Conservation (phyloP, 176 grass and related monocot genomes). For the Poa pratensis region DNA sequence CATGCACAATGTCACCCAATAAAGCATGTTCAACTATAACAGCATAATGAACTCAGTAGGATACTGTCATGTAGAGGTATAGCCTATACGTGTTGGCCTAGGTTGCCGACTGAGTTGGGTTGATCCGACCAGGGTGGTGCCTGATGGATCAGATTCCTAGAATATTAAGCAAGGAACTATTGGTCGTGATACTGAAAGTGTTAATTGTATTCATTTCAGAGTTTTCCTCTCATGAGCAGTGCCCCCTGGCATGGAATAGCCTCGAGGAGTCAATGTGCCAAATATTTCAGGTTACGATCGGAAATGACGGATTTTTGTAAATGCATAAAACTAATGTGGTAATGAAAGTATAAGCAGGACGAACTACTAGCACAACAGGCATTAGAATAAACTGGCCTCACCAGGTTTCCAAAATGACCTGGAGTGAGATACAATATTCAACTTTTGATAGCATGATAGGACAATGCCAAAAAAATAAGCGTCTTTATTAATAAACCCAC, state of each 20-base stretch:
- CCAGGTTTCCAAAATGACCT: neutral
- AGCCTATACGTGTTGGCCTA: neutral
- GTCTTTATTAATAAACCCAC: neutral
- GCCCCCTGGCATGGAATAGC: neutral
- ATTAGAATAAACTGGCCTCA: neutral
- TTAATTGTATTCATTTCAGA: neutral
- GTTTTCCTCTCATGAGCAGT: neutral
- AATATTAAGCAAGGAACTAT: neutral
- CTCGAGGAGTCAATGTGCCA: neutral
- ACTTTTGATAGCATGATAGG: neutral
- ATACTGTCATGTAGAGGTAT: neutral
- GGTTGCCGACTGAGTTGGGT: neutral
- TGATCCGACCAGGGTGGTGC: neutral
- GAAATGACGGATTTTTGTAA: neutral
- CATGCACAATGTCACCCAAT: neutral
- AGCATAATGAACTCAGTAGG: neutral
- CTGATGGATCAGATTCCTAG: neutral
- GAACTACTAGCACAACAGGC: neutral
- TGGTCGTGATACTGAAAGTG: neutral
- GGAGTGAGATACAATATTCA: neutral
- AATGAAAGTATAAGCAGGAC: neutral
- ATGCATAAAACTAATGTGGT: neutral
- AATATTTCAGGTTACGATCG: neutral
- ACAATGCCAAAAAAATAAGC: neutral
- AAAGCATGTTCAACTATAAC: constrained; percentile 21